phyloP scores from a whole-genome alignment of 805 yeast species.

The Yamadazyma takamatsuzukensis region DNA sequence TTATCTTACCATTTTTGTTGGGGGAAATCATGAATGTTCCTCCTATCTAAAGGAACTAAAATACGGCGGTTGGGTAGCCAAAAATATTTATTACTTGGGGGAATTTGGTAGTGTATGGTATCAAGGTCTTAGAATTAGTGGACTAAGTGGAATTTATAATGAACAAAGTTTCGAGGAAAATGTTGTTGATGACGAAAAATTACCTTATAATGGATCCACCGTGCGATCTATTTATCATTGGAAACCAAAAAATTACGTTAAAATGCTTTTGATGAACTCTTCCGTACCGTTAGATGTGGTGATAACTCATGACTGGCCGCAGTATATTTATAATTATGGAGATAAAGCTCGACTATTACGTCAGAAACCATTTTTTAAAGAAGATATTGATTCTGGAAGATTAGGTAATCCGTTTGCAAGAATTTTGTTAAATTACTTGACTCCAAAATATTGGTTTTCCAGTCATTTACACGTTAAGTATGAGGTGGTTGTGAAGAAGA shows the following conservation, averaged over 20 bases:
- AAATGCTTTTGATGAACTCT: constrained; percentile 41
- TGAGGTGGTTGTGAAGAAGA: constrained; percentile 45
- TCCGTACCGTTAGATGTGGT: constrained; percentile 46
- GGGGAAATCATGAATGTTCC: constrained; percentile 95
- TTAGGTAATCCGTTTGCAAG: constrained; percentile 74
- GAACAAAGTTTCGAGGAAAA: constrained; percentile 33
- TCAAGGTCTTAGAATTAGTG: constrained; percentile 73
- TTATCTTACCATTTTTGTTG: constrained; percentile 73
- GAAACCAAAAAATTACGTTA: constrained; percentile 58
- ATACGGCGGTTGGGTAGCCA: constrained; percentile 92
- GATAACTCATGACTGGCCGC: constrained; percentile 95
- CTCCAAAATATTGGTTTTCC: constrained; percentile 78
- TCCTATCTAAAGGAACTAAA: constrained; percentile 67
- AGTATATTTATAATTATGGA: constrained; percentile 67
- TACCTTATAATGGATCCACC: constrained; percentile 48
- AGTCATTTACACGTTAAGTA: constrained; percentile 84
- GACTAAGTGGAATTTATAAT: constrained; percentile 82
- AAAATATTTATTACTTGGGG: constrained; percentile 82
- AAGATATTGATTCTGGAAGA: constrained; percentile 54
- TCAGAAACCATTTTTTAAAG: constrained; percentile 62
- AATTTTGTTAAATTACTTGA: constrained; percentile 47
- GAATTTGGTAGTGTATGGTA: constrained; percentile 69
- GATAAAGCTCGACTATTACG: constrained; percentile 45
- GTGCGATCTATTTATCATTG: constrained; percentile 70
- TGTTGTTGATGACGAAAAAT: constrained; percentile 32